Base-by-base conservation (phyloP, 1,284 basidiomycete species). In the Microbotryum silenes-acaulis region DNA sequence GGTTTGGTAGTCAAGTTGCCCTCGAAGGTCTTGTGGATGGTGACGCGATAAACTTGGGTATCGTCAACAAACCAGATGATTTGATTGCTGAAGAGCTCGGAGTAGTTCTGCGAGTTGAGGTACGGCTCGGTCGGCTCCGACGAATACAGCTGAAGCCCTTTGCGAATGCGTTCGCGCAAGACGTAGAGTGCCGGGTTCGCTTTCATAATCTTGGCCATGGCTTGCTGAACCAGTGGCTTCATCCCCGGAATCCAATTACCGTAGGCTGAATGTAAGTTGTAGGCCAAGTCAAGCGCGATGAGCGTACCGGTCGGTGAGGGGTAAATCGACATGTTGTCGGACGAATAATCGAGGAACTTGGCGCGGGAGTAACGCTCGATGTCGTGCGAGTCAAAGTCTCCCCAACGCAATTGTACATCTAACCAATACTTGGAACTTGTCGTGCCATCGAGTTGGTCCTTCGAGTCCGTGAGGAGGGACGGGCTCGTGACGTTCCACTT, bases 41-140 rank as follows among this genome's bases (percentile, higher is more conserved):
- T 98, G 60, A 99, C 96, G 71, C 96, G 91, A 78, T 99, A 98
- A 29, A 98, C 96, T 72, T 98, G 97, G 51, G 96, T 98, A 75
- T 99, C 96, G 74, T 99, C 96, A 68, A 98, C 93, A 74, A 98
- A 97, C 96, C 94, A 99, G 70, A 98, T 97, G 76, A 98, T 94
- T 77, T 97, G 94, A 78, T 98, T 98, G n/a, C 73, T 74, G 72
- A 78, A 78, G 51, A 73, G 72, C 66, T 74, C 74, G 47, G 77
- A 75, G 66, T 78, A 77, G 70, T 77, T 78, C 77, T 89, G 89
- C 72, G 91, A 94, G 81, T 94, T 97, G 72, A 98, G 81, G 78
- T 98, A 98, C 53, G 96, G 96, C 77, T 99, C 96, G 21, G 96
- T 99, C 6, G 96, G 94, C 77, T 98, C 96, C 27, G 94, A 98